Evolutionary conservation across 2,329 filamentous ascomycete species (phyloP).

Genomic region (Aspergillus amoenus): DNA sequence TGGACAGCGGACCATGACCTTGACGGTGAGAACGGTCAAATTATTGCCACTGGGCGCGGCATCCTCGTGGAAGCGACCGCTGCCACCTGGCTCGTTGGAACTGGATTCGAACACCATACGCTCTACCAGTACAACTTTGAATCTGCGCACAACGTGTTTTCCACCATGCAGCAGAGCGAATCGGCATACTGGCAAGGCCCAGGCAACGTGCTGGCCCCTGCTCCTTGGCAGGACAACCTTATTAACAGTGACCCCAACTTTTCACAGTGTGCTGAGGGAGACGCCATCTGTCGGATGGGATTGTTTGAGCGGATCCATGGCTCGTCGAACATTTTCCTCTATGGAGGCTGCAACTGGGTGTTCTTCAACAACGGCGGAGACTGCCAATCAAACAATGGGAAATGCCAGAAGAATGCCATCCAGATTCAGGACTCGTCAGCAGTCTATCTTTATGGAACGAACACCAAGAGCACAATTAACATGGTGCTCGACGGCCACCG

Average conservation of each 20-base stretch:
- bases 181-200: slow-evolving; percentile 35
- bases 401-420: slow-evolving; percentile 40
- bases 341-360: slow-evolving; percentile 40
- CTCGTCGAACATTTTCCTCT: slow-evolving; percentile 37
- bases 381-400: slow-evolving; percentile 32
- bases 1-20: slow-evolving; percentile 53
- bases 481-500: slow-evolving; percentile 27
- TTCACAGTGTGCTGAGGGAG: slow-evolving; percentile 27
- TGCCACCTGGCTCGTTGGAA: slow-evolving; percentile 48
- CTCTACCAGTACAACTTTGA: slow-evolving; percentile 51
- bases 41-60: slow-evolving; percentile 42
- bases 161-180: slow-evolving; percentile 35
- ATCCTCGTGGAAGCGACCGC: slow-evolving; percentile 42
- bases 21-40: slow-evolving; percentile 34
- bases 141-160: slow-evolving; percentile 42
- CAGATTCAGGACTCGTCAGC: slow-evolving; percentile 24
- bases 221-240: slow-evolving; percentile 26
- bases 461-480: slow-evolving; percentile 31
- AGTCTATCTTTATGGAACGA: slow-evolving; percentile 31
- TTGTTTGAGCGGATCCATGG: slow-evolving; percentile 29
- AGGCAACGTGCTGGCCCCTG: slow-evolving; percentile 29
- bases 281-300: slow-evolving; percentile 39
- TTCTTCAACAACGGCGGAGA: slow-evolving; percentile 39
- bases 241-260: slow-evolving; percentile 27
- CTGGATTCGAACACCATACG: slow-evolving; percentile 48